Evolutionary conservation across 2,329 filamentous ascomycete genomes (phyloP), one percentile per base, ranked within the genome.

Genomic region (Pseudogymnoascus sp.): DNA sequence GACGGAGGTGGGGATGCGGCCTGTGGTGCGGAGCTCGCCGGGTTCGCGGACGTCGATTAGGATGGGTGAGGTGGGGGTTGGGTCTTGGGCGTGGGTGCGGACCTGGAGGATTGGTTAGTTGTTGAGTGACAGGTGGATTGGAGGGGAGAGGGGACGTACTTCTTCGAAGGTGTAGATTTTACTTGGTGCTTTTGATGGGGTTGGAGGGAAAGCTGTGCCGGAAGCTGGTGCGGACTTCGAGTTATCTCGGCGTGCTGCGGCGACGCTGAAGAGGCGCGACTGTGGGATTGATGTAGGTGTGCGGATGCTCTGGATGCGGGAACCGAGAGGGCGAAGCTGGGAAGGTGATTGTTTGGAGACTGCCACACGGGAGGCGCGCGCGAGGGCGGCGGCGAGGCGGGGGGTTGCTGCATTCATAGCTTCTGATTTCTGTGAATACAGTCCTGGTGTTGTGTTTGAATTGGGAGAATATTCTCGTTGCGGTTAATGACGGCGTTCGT

Each of bases 1-100:
- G 70, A 93, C 78, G 0, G 92, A 87, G 53, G 83, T 83, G 0
- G 95, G 95, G 72, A 99, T 97, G 66, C 79, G 83, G 67, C 89
- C 89, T 7, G 83, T 84, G 6, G 78, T 74, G 60, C 76, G 69
- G 65, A 89, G 83, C 74, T 95, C 91, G 66, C 71, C 69, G 1
- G 88, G 88, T 73, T 93, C 89, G 73, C 90, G 89, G 61, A 88
- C 83, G 75, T 93, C 89, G 83, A 64, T 40, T 2, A 23, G 11
- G 2, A 37, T 35, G 7, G 10, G 11, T 17, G 26, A 59, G 13
- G 50, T 29, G 15, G 26, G 9, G 0, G 35, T 60, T 26, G 71
- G 67, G 65, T 70, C 69, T 33, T 70, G 62, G 5, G 71, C 71
- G 29, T 77, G 70, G n/a, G 74, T 70, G 72, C 78, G 73, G 17